Evolutionary conservation across 2,329 filamentous ascomycete genomes (phyloP).

Genomic region (Hymenotorrendiella dingleyae): DNA sequence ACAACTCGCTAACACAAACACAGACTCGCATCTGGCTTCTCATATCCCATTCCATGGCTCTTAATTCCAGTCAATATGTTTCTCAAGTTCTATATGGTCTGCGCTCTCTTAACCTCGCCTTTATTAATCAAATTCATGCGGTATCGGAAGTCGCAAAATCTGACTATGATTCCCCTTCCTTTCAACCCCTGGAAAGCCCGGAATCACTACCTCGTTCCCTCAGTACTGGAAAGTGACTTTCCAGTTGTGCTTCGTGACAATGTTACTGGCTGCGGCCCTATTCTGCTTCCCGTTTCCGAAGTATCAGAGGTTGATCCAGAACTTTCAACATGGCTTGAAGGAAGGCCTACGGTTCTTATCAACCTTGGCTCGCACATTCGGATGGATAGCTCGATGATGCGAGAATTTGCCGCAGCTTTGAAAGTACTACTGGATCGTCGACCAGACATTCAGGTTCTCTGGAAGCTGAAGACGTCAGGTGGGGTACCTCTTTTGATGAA

Average conservation of each 20-base stretch:
- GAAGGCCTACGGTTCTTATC: constrained; percentile 40
- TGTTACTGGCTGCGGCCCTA: constrained; percentile 41
- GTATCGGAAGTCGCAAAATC: constrained; percentile 23
- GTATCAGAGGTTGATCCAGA: constrained; percentile 36
- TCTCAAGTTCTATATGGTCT: constrained; percentile 30
- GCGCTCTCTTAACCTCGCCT: constrained; percentile 15
- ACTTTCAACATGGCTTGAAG: constrained; percentile 38
- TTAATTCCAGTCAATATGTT: constrained; percentile 38
- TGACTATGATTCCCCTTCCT: constrained; percentile 21
- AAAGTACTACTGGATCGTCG: constrained; percentile 31
- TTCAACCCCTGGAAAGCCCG: constrained; percentile 30
- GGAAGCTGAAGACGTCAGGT: constrained; percentile 30
- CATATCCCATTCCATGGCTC: constrained; percentile 41
- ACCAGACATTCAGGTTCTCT: constrained; percentile 29
- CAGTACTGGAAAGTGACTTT: constrained; percentile 28
- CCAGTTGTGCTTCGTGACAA: constrained; percentile 35
- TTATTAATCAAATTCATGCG: constrained; percentile 19
- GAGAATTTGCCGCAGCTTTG: constrained; percentile 36
- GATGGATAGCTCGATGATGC: constrained; percentile 26
- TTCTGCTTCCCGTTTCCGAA: constrained; percentile 32
- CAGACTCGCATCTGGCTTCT: constrained; percentile 39
- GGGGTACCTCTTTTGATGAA: constrained; percentile 3
- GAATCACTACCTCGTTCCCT: constrained; percentile 22
- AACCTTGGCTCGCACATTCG: constrained; percentile 38
- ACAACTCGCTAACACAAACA: constrained; percentile 22